These are phyloP conservation scores for Yarrowia phangngaensis DNA, from an alignment of 805 yeast species.

Conservation along the genomic window DNA sequence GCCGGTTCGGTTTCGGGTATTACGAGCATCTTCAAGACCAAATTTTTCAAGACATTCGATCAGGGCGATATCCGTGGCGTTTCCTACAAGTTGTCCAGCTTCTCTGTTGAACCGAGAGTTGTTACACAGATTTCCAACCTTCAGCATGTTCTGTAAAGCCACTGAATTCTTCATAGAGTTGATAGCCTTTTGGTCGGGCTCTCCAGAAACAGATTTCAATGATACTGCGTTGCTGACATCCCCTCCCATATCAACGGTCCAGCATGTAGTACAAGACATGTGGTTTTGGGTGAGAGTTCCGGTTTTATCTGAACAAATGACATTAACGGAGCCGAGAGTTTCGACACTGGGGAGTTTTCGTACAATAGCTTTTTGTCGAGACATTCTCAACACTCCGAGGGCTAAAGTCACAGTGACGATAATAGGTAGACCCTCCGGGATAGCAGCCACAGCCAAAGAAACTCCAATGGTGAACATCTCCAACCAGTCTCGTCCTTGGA, in stretches of 20 bases:
- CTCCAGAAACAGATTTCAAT: not conserved
- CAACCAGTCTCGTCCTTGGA: conserved; percentile 92
- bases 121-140: conserved; percentile 40
- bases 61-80: conserved; percentile 92
- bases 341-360: conserved; percentile 92
- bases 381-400: conserved; percentile 94
- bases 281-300: conserved; percentile 88
- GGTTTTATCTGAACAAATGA: conserved; percentile 87
- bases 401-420: conserved; percentile 97
- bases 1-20: conserved; percentile 51
- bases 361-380: conserved; percentile 87
- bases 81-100: conserved; percentile 77
- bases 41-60: conserved; percentile 69
- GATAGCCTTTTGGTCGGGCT: conserved; percentile 7
- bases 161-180: conserved; percentile 9
- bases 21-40: conserved; percentile 67
- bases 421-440: conserved; percentile 97
- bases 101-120: conserved; percentile 42
- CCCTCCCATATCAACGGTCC: conserved; percentile 58
- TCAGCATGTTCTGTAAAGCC: conserved; percentile 28
- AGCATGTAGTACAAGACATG: conserved; percentile 80
- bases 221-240: conserved; percentile 8
- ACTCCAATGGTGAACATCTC: conserved; percentile 98
- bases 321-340: conserved; percentile 90
- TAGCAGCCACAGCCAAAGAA: conserved; percentile 97